Base-by-base conservation (phyloP, 2,329 filamentous ascomycete species). In the Trichoderma sp. region DNA sequence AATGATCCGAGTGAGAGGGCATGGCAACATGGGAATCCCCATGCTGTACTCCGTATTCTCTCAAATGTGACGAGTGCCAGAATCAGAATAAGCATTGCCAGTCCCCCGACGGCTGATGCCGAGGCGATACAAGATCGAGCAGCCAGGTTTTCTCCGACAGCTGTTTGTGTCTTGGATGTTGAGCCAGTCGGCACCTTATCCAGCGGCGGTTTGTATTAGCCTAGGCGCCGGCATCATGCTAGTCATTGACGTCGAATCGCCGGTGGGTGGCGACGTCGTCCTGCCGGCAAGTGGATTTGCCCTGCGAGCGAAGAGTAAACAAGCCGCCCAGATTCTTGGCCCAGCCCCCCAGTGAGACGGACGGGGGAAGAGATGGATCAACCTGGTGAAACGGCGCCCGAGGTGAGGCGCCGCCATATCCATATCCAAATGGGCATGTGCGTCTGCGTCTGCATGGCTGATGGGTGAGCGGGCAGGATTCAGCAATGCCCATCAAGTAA, bases 221-320 rank as follows among this genome's bases (percentile, higher is more conserved):
- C 50, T 30, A 52, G 34, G 15, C 51, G 34, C 34, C 51, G 34
- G 34, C 51, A 24, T 24, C 15, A 55, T 39, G 34, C 34, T 39
- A 39, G 34, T 39, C 34, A 39, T 39, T 39, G 34, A 39, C 34
- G 34, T 39, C 34, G 34, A 39, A 39, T 39, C 34, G 34, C 34
- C 34, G 34, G 34, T 34, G 48, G 58, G 58, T 61, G 58, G 58
- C 58, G 39, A 52, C 26, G 7, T 3, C 12, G 12, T 34, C 58
- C 24, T 61, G 58, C 39, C 58, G 58, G 48, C 24, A 61, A 61
- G 58, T 52, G 58, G 58, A 52, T 61, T 57, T 17, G 14, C 7
- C 7, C 21, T 9, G 30, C 12, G 30, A 7, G 43, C 17, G 30
- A 45, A n/a, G 5, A 19, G 43, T n/a, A 45, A 45, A 45, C 43